These are phyloP conservation scores for Hypomontagnella submonticulosa DNA, from an alignment of 495 filamentous ascomycete species.

Conservation along the genomic window DNA sequence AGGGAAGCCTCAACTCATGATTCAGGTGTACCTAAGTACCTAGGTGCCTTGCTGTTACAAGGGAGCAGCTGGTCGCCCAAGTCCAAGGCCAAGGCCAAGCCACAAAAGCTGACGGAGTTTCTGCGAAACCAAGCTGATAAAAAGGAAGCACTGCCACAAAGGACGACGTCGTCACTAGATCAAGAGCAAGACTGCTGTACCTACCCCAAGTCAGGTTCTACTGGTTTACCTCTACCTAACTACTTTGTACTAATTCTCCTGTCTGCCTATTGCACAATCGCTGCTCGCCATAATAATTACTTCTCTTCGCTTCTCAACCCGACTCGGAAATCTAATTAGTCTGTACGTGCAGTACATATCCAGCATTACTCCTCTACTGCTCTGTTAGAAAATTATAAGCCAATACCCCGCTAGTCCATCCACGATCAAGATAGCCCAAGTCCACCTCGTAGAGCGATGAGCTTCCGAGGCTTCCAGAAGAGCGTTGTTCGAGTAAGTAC, in stretches of 20 bases:
- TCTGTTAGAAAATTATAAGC: neutral
- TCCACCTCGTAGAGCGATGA: conserved; percentile 68
- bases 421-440: neutral
- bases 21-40: conserved; percentile 17
- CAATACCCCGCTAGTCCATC: conserved; percentile 15
- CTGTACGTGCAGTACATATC: neutral
- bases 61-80: neutral
- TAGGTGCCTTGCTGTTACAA: neutral
- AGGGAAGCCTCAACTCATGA: conserved; percentile 1
- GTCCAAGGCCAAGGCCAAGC: conserved; percentile 27
- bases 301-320: conserved; percentile 6
- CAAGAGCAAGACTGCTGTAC: conserved; percentile 3
- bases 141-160: conserved; percentile 47
- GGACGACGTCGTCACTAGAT: conserved; percentile 38
- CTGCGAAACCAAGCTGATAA: conserved; percentile 27
- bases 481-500: conserved; percentile 78
- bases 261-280: conserved; percentile 1
- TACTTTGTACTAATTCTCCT: conserved; percentile 8
- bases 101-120: conserved; percentile 41
- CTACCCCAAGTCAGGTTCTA: conserved; percentile 11
- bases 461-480: conserved; percentile 96
- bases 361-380: conserved; percentile 9
- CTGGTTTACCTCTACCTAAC: neutral
- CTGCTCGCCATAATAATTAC: conserved; percentile 1
- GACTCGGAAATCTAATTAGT: no score